Evolutionary conservation across 2,329 filamentous ascomycete species (phyloP).

Genomic region (Trichophyton verrucosum): DNA sequence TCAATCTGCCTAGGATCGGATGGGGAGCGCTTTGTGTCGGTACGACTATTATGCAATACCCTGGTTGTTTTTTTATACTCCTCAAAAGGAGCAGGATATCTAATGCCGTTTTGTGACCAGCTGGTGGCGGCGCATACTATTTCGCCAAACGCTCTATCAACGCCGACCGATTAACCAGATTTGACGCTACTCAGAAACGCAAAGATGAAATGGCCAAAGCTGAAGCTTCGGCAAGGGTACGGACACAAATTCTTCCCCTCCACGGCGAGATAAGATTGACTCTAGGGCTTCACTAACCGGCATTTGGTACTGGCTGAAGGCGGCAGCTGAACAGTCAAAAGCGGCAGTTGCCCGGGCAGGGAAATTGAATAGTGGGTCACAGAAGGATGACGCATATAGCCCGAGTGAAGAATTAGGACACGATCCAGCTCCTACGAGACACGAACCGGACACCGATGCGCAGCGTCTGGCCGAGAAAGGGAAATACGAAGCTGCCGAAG

Average conservation of each 20-base stretch:
- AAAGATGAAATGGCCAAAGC: constrained; percentile 16
- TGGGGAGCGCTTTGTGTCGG: constrained; percentile 82
- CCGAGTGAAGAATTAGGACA: constrained; percentile 60
- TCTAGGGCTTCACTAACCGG: constrained; percentile 13
- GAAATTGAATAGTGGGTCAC: constrained; percentile 16
- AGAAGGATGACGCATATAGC: constrained; percentile 44
- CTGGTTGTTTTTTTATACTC: neutral
- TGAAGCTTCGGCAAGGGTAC: constrained; percentile 7
- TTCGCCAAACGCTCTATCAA: constrained; percentile 95
- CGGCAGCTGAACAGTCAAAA: constrained; percentile 15
- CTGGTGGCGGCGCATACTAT: constrained; percentile 84
- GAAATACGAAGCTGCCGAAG: constrained; percentile 72
- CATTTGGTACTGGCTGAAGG: constrained; percentile 20
- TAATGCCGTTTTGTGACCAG: constrained; percentile 32
- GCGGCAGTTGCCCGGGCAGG: constrained; percentile 12
- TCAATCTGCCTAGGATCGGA: constrained; percentile 52
- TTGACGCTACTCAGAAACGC: constrained; percentile 43
- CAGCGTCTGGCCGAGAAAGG: constrained; percentile 62
- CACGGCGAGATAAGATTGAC: neutral
- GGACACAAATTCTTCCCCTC: neutral
- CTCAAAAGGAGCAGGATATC: constrained; percentile 7
- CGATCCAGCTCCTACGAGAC: constrained; percentile 76
- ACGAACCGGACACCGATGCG: constrained; percentile 60
- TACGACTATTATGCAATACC: constrained; percentile 32
- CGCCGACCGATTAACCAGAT: constrained; percentile 63